phyloP scores from a whole-genome alignment of 495 filamentous ascomycete species.

The Jackrogersella minutella region DNA sequence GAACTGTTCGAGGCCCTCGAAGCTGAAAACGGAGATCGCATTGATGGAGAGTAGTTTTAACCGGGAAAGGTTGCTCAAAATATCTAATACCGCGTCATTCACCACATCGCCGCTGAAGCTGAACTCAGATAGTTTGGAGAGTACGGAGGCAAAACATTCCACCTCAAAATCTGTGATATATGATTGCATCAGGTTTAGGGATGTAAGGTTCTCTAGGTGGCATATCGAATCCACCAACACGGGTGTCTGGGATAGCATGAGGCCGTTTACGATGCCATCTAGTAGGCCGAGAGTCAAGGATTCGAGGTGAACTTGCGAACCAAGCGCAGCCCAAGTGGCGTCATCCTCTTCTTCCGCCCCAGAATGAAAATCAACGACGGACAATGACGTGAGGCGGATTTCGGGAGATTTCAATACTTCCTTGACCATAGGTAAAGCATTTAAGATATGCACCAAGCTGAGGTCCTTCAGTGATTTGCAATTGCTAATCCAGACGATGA shows the following conservation, averaged over 20 bases:
- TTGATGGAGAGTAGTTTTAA: constrained; percentile 58
- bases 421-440: constrained; percentile 60
- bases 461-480: constrained; percentile 64
- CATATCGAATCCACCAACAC: constrained; percentile 61
- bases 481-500: constrained; percentile 61
- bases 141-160: constrained; percentile 28
- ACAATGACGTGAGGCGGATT: constrained; percentile 40
- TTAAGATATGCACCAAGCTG: constrained; percentile 58
- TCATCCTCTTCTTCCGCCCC: not conserved
- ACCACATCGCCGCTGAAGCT: constrained; percentile 63
- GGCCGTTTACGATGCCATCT: constrained; percentile 50
- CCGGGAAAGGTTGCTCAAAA: constrained; percentile 47
- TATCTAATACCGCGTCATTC: constrained; percentile 57
- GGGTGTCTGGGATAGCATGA: constrained; percentile 44
- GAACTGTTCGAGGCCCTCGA: constrained; percentile 55
- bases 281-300: constrained; percentile 57
- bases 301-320: constrained; percentile 37
- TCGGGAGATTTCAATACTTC: constrained; percentile 54
- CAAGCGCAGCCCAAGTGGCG: constrained; percentile 30
- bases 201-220: constrained; percentile 43
- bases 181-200: constrained; percentile 42
- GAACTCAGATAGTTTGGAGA: constrained; percentile 63
- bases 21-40: constrained; percentile 57
- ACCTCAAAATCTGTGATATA: constrained; percentile 30
- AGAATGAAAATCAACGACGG: constrained; percentile 34